Conservation (phyloP, 2,329 filamentous ascomycete species). For the Sporothrix sp. region DNA sequence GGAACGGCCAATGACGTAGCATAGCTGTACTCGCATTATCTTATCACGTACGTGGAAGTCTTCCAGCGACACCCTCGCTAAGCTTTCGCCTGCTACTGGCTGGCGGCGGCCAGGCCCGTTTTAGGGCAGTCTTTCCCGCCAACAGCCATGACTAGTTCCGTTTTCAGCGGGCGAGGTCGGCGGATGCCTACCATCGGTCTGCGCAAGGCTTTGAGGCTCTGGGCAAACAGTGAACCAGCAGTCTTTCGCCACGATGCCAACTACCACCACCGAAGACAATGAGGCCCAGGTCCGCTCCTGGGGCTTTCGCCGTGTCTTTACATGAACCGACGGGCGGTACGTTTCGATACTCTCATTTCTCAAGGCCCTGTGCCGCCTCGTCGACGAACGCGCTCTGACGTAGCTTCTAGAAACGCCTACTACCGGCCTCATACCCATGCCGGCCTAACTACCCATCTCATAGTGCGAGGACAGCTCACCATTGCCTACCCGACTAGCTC, state of each 20-base stretch:
- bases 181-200: background rate
- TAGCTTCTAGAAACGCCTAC: slow-evolving; percentile 46
- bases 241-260: background rate
- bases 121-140: background rate
- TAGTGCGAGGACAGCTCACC: slow-evolving; percentile 54
- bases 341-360: slow-evolving; percentile 5
- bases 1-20: slow-evolving; percentile 4
- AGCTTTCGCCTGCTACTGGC: background rate
- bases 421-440: slow-evolving; percentile 59
- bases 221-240: background rate
- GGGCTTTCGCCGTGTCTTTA: slow-evolving; percentile 62
- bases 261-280: slow-evolving; percentile 25
- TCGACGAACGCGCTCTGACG: background rate
- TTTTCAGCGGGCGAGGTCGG: no score
- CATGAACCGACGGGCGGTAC: slow-evolving; percentile 61
- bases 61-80: background rate
- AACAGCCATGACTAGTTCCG: background rate
- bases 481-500: slow-evolving; percentile 62
- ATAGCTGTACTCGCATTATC: no score
- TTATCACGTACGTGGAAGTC: background rate
- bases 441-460: slow-evolving; percentile 58
- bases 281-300: slow-evolving; percentile 57
- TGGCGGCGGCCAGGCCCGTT: slow-evolving; percentile 3
- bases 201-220: background rate
- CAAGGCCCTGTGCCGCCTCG: background rate